Percentiles rank a stretch among this genome's conserved stretches.
Conservation (phyloP, 768 basidiomycete genomes). For the Rubroboletus pulcherrimus region DNA sequence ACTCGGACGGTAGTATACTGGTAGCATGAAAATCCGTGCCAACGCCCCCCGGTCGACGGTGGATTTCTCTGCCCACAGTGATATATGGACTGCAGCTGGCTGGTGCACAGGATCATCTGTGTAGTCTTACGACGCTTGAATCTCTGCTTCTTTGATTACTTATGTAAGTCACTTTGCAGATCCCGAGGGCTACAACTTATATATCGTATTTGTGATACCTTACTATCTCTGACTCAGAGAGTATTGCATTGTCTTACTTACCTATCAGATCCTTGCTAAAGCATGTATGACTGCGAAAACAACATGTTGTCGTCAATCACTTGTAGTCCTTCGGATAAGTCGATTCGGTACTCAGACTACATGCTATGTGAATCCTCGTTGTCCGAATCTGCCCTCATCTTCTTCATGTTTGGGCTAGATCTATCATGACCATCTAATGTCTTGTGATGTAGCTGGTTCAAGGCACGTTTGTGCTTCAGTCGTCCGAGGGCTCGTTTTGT, state of each 20-base stretch:
- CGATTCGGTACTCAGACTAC: background rate
- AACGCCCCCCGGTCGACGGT: background rate
- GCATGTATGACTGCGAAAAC: background rate
- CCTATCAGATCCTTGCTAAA: background rate
- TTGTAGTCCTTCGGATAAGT: background rate
- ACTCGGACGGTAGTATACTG: background rate
- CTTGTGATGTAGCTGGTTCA: conserved; percentile 28
- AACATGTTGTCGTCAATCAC: background rate
- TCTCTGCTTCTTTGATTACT: background rate
- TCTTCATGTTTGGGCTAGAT: conserved; percentile 15
- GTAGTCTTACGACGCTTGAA: background rate
- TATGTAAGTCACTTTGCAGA: background rate
- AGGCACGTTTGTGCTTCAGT: conserved; percentile 48
- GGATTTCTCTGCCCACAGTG: background rate
- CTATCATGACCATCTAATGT: background rate
- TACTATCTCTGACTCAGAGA: background rate
- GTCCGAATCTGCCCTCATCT: conserved; percentile 11
- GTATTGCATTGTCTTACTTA: background rate
- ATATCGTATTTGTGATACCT: background rate
- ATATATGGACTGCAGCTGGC: background rate
- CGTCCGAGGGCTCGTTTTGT: conserved; percentile 48
- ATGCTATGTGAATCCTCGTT: background rate
- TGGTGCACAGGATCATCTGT: background rate
- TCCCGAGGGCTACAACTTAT: background rate
- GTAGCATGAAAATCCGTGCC: background rate